Base-by-base conservation (phyloP, 345 rosid species). In the Hibiscus syriacus region DNA sequence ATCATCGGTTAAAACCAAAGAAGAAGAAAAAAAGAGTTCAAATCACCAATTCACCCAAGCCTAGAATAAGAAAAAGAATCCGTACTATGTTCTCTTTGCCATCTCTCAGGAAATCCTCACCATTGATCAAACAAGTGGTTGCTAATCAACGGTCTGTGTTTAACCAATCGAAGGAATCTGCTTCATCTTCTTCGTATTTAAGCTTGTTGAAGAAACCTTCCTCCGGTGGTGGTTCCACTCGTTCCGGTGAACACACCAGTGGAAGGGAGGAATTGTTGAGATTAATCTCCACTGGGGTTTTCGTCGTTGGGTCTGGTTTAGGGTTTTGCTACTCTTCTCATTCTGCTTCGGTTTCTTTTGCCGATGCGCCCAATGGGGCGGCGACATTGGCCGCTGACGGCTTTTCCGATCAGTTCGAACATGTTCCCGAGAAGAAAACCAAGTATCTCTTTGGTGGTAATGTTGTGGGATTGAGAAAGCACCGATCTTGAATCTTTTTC, bases 361-460 rank as follows among this genome's bases (percentile, higher is more conserved):
- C 83, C 1, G 87, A 81, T 38, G 14, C 20, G 62, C 17, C 67
- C 0, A 34, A 66, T 23, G 82, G 72, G 17, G 27, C 63, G 17
- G 27, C 63, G 7, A 34, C 71, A 0, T 64, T 30, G 70, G 27
- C 60, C 6, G 27, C 58, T 0, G 67, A 53, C 3, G 68, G 41
- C 0, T 65, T 36, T 5, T 70, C 38, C 0, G 70, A 70, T 64
- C 76, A 59, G 63, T 39, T 73, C 58, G 75, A 25, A 23, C 63
- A 50, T 20, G 61, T 41, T 25, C 36, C 78, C 9, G 60, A 54
- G 38, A 76, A 73, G 54, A 75, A 52, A 30, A 23, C 75, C 22
- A 82, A 34, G 72, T 82, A 72, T 66, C 78, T 87, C 3, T 69
- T 85, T 0, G 82, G 82, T 77, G 85, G 87, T 87, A 54, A 43